A percentile compares a stretch with the other conserved stretches of the same genome.
Conservation (phyloP, 2,329 filamentous ascomycete species). For the Fusarium udum region DNA sequence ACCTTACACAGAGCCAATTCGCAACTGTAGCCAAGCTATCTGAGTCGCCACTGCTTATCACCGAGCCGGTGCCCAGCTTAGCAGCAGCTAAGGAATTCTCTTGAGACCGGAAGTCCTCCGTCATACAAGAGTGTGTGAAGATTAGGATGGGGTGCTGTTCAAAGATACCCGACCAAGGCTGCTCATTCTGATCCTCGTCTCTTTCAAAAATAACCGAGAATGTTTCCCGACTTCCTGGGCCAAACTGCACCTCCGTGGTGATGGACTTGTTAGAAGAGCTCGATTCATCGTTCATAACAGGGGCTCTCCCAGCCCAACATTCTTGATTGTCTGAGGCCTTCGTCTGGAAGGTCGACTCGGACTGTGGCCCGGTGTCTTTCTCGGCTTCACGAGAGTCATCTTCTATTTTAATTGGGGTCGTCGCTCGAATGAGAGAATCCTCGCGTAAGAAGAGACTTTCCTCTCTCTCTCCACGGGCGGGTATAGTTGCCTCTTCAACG, state of each 20-base stretch:
- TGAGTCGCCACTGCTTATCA: constrained; percentile 20
- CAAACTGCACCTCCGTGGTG: constrained; percentile 32
- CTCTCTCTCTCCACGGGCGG: constrained; percentile 42
- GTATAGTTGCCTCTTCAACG: constrained; percentile 26
- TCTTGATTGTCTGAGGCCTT: not conserved
- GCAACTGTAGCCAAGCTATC: constrained; percentile 43
- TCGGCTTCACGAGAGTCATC: not conserved
- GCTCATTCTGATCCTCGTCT: not conserved
- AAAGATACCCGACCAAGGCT: constrained; percentile 44
- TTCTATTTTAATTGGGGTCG: not conserved
- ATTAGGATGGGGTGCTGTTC: constrained; percentile 35
- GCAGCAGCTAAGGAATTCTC: constrained; percentile 8
- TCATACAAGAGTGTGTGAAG: constrained; percentile 50
- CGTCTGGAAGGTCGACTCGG: not conserved
- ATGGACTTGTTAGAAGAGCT: not conserved
- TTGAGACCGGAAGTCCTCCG: constrained; percentile 45
- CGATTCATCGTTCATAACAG: not conserved
- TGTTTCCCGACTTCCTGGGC: constrained; percentile 4
- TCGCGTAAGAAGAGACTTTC: constrained; percentile 38
- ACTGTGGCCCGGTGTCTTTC: not conserved
- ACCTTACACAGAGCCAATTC: constrained; percentile 48
- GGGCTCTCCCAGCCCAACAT: not conserved
- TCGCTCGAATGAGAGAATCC: not conserved
- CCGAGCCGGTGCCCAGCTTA: constrained; percentile 36
- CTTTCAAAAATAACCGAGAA: constrained; percentile 29